Evolutionary conservation across 331 rosid species (phyloP), one percentile per base, ranked within the genome.

Genomic region (Pyrus hybrid): DNA sequence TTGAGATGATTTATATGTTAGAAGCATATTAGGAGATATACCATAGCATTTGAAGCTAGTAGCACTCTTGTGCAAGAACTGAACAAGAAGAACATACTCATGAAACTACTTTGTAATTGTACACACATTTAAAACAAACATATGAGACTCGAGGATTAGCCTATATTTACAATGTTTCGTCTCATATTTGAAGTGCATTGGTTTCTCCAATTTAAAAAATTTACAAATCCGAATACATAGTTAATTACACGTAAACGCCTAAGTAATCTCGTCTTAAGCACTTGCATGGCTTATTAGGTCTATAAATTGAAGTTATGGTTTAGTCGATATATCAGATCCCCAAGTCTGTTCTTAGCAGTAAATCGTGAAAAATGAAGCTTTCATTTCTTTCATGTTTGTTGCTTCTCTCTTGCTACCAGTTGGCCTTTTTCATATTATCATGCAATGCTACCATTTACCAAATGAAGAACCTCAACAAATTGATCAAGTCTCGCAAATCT

Each of bases 401-500:
- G 4, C 25, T 81, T 47, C 33, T 85, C 18, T 56, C 26, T 63
- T 47, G 20, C n/a, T 16, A 47, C 54, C 51, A 74, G 30, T 79
- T 70, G 69, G 53, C 26, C 5, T 58, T 67, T 76, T 30, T 32
- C 8, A 47, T 13, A 32, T 17, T 33, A 7, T 12, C 53, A 8
- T 77, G 68, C 49, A 57, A 79, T 3, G 86, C 80, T 3, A 72
- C 21, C 33, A 63, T 17, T 29, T 30, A 76, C 80, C 90, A 86
- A 25, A 71, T 71, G 29, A 79, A 82, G 62, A 78, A 72, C 22
- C 94, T 89, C 54, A 49, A 72, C 30, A 80, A 77, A 58, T 70
- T 89, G n/a, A 65, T 89, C 41, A 71, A 76, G 41, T 82, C 88
- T 74, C 41, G 75, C 28, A 80, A 70, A 76, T 16, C 35, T n/a